Percentiles rank a stretch among this genome's conserved stretches.
These are phyloP conservation scores for Rheum nobile DNA, from an alignment of 148 eudicot genomes.

Conservation along the genomic window DNA sequence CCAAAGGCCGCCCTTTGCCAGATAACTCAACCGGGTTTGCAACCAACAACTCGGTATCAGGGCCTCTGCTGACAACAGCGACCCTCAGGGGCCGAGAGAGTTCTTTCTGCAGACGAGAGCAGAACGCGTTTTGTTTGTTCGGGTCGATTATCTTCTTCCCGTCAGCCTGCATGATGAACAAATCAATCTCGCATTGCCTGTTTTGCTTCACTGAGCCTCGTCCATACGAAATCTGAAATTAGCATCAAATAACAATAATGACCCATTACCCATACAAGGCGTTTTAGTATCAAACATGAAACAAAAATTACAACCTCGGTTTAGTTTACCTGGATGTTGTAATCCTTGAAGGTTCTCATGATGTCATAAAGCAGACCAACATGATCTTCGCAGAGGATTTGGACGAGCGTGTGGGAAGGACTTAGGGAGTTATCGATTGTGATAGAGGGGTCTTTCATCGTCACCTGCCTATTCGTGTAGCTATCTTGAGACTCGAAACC, in stretches of 20 bases:
- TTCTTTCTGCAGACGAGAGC: conserved; percentile 38
- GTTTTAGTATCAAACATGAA: not conserved
- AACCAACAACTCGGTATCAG: conserved; percentile 55
- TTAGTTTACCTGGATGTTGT: conserved; percentile 39
- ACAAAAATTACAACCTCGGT: not conserved
- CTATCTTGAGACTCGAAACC: conserved; percentile 22
- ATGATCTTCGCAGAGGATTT: conserved; percentile 74
- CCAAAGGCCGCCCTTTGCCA: conserved; percentile 54
- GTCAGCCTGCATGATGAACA: conserved; percentile 48
- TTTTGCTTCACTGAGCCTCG: conserved; percentile 31
- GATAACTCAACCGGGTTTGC: conserved; percentile 58
- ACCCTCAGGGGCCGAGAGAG: conserved; percentile 38
- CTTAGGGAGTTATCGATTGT: conserved; percentile 65
- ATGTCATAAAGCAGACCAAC: conserved; percentile 82
- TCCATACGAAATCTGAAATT: conserved; percentile 42
- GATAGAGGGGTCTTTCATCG: conserved; percentile 19
- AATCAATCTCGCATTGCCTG: conserved; percentile 36
- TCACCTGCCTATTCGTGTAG: conserved; percentile 10
- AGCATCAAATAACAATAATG: not conserved
- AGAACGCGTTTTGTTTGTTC: conserved; percentile 34
- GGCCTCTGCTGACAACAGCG: conserved; percentile 50
- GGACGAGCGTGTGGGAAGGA: conserved; percentile 81
- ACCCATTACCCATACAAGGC: no score
- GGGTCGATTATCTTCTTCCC: conserved; percentile 49
- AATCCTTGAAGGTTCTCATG: conserved; percentile 84